Evolutionary conservation across 2,329 filamentous ascomycete genomes (phyloP).

Genomic region (Xylaria arbuscula): DNA sequence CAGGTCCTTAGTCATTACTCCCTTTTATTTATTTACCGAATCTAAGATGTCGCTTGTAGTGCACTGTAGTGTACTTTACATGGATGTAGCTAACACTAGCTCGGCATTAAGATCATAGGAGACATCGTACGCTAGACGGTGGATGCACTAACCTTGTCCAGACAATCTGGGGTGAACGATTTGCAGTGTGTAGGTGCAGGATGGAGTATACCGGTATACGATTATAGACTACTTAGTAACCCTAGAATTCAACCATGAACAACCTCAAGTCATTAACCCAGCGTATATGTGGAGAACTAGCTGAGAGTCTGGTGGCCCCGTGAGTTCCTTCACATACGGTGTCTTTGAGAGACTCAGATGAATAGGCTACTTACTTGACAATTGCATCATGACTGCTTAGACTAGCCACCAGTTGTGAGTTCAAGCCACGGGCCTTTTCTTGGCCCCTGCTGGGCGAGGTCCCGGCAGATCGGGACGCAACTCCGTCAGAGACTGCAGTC

Average conservation of each 20-base stretch:
- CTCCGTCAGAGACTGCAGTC: constrained; percentile 23
- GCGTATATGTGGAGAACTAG: constrained; percentile 18
- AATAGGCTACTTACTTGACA: neutral
- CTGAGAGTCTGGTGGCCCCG: neutral
- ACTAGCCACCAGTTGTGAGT: constrained; percentile 19
- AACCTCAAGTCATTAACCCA: constrained; percentile 18
- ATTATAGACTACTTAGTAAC: neutral
- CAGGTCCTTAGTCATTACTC: neutral
- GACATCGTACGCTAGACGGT: neutral
- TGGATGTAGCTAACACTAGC: neutral
- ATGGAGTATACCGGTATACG: neutral
- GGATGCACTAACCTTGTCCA: constrained; percentile 1
- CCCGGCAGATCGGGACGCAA: constrained; percentile 38
- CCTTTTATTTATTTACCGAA: no score
- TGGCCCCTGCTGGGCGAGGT: neutral
- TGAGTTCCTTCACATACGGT: constrained; percentile 2
- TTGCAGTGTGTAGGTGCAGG: neutral
- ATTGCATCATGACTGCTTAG: constrained; percentile 1
- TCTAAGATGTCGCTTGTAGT: constrained; percentile 7
- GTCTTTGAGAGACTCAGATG: neutral
- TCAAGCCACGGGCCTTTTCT: constrained; percentile 5
- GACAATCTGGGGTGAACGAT: neutral
- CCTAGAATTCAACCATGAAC: constrained; percentile 6
- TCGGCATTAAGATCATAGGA: constrained; percentile 3
- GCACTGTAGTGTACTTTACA: no score